Evolutionary conservation across 208 protist genomes (phyloP).

Genomic region (Strigomonas galati): DNA sequence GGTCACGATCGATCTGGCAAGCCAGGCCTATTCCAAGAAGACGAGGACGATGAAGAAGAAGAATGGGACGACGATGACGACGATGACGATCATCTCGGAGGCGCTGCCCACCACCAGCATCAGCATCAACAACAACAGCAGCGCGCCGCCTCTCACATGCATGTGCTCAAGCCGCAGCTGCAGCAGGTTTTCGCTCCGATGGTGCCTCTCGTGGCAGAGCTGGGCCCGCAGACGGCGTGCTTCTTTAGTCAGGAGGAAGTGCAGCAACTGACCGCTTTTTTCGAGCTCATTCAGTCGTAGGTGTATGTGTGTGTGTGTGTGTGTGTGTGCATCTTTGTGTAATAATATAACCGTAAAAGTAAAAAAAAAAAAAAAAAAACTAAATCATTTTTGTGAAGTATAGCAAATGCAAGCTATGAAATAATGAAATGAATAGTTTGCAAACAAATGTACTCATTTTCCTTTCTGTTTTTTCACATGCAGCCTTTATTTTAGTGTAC

Average conservation of each 20-base stretch:
- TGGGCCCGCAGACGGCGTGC: conserved; percentile 9
- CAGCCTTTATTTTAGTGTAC: too few species aligned
- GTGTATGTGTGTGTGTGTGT: too few species aligned
- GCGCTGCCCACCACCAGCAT: too few species aligned
- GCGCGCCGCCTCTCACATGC: conserved; percentile 18
- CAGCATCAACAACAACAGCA: conserved; percentile 7
- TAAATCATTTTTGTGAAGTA: not conserved
- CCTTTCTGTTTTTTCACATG: too few species aligned
- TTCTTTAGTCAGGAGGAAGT: conserved; percentile 20
- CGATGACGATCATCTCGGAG: not conserved
- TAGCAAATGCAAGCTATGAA: too few species aligned
- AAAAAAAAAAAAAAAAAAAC: conserved; percentile 6
- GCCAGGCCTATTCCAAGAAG: conserved; percentile 5
- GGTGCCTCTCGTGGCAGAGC: conserved; percentile 15
- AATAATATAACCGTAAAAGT: not conserved
- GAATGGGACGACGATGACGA: not conserved
- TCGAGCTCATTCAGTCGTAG: conserved; percentile 12
- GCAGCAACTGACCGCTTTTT: conserved; percentile 6
- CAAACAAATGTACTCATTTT: too few species aligned
- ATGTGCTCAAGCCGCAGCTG: conserved; percentile 2
- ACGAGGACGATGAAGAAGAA: not conserved
- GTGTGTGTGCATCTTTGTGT: too few species aligned
- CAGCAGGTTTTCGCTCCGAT: conserved; percentile 14
- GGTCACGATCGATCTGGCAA: too few species aligned
- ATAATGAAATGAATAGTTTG: too few species aligned